Conservation (phyloP, 2,329 filamentous ascomycete species). For the Parastagonospora avenae region DNA sequence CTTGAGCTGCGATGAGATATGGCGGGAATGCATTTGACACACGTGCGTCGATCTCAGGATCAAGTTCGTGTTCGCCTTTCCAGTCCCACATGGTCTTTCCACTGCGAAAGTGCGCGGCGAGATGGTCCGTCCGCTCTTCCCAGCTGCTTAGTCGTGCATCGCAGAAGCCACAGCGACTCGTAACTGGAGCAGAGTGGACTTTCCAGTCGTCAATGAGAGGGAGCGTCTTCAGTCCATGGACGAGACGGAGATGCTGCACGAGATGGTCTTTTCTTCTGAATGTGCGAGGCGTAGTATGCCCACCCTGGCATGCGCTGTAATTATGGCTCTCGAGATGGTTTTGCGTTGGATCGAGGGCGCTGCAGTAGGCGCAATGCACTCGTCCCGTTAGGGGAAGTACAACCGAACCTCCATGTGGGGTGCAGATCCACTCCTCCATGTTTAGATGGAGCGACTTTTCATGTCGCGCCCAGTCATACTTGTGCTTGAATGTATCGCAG, state of each 20-base stretch:
- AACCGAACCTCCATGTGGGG: constrained; percentile 60
- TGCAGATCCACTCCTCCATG: constrained; percentile 53
- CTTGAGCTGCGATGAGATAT: constrained; percentile 52
- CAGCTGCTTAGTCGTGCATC: constrained; percentile 49
- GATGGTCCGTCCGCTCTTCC: constrained; percentile 55
- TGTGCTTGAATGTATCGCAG: constrained; percentile 34
- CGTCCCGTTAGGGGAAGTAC: constrained; percentile 58
- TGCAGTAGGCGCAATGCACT: constrained; percentile 62
- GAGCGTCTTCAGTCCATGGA: constrained; percentile 64
- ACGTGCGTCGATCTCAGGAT: constrained; percentile 48
- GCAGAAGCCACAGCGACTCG: constrained; percentile 58
- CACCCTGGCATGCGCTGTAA: constrained; percentile 66
- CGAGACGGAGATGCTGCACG: constrained; percentile 62
- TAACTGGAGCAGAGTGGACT: constrained; percentile 56
- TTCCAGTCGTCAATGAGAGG: constrained; percentile 66
- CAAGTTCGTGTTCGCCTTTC: constrained; percentile 57
- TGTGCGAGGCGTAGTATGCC: constrained; percentile 62
- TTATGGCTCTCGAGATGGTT: constrained; percentile 64
- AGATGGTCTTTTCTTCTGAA: constrained; percentile 66
- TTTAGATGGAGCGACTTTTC: constrained; percentile 36
- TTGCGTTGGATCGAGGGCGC: constrained; percentile 55
- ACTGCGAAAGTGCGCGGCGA: constrained; percentile 58
- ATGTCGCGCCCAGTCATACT: constrained; percentile 37
- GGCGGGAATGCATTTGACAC: constrained; percentile 54
- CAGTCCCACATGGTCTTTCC: constrained; percentile 57